These are phyloP conservation scores for Whalleya microplaca DNA, from an alignment of 2,329 filamentous ascomycete genomes.

Conservation along the genomic window DNA sequence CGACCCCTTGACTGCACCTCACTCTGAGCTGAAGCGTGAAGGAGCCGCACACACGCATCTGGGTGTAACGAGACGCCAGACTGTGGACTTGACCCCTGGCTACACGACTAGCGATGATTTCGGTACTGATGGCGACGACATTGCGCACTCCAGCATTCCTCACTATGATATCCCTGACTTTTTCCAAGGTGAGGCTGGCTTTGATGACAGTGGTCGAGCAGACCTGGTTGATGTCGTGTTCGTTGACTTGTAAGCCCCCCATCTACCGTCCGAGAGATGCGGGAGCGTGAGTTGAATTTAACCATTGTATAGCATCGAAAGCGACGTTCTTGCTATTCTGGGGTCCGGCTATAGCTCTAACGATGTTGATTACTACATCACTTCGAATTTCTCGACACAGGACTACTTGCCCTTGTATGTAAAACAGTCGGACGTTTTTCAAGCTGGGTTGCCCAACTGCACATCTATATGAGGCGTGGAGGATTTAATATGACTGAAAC, in stretches of 20 bases:
- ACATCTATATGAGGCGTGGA: slow-evolving; percentile 19
- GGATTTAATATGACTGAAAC: too few species aligned
- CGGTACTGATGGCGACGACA: slow-evolving; percentile 60
- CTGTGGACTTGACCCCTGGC: slow-evolving; percentile 48
- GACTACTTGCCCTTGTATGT: slow-evolving; percentile 47
- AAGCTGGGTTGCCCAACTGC: slow-evolving; percentile 42
- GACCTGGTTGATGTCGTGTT: slow-evolving; percentile 57
- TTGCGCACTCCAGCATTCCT: slow-evolving; percentile 52
- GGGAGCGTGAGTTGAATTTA: not conserved
- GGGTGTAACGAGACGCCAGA: slow-evolving; percentile 53
- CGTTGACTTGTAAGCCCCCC: slow-evolving; percentile 50
- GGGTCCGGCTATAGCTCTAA: slow-evolving; percentile 40
- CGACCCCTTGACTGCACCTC: slow-evolving; percentile 44
- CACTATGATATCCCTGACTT: slow-evolving; percentile 52
- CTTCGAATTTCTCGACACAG: slow-evolving; percentile 44
- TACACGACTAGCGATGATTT: slow-evolving; percentile 62
- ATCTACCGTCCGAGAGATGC: not conserved
- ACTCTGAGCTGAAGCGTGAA: slow-evolving; percentile 13
- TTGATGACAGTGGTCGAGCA: slow-evolving; percentile 48
- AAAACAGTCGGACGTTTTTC: slow-evolving; percentile 39
- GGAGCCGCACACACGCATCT: slow-evolving; percentile 30
- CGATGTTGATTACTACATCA: slow-evolving; percentile 44
- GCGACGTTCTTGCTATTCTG: slow-evolving; percentile 41
- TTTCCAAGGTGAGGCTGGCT: slow-evolving; percentile 53
- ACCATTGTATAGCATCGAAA: slow-evolving; percentile 40